A percentile compares a stretch with the other conserved stretches of the same genome.
These are phyloP conservation scores for Talaromyces liani DNA, from an alignment of 495 filamentous ascomycete species.

Conservation along the genomic window DNA sequence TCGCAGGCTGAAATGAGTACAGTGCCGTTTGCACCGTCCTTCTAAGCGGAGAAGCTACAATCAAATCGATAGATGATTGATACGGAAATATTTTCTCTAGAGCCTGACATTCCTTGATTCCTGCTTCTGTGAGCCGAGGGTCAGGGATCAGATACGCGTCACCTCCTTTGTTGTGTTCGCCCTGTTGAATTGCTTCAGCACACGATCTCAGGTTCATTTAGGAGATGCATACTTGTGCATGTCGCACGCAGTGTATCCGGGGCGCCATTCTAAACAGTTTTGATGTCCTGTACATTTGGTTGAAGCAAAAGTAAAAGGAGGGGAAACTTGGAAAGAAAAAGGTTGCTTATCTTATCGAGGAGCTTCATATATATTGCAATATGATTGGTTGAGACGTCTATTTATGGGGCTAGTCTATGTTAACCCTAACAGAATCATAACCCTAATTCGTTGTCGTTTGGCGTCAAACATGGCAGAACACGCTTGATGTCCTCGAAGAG, in stretches of 20 bases:
- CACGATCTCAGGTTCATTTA: slow-evolving; percentile 7
- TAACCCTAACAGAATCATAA: no score
- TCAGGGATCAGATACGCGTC: slow-evolving; percentile 68
- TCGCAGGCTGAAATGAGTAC: slow-evolving; percentile 43
- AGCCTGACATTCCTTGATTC: slow-evolving; percentile 62
- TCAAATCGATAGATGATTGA: slow-evolving; percentile 48
- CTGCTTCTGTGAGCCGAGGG: slow-evolving; percentile 68
- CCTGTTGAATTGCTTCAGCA: slow-evolving; percentile 42
- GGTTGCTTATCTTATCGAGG: background rate
- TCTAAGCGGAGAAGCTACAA: slow-evolving; percentile 64
- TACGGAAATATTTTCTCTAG: slow-evolving; percentile 57
- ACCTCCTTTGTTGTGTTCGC: slow-evolving; percentile 69
- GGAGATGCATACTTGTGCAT: slow-evolving; percentile 37
- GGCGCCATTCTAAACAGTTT: slow-evolving; percentile 25
- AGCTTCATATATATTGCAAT: background rate
- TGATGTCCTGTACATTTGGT: background rate
- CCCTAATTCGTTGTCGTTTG: background rate
- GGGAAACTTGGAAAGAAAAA: background rate
- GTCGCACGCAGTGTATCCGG: slow-evolving; percentile 44
- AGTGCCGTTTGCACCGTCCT: slow-evolving; percentile 65
- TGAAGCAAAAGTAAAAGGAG: background rate
- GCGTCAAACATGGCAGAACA: background rate
- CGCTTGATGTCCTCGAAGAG: background rate
- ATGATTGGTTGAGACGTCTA: background rate
- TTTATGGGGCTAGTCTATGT: no score